Base-by-base conservation (phyloP, 306 rosid genomes). In the Rubus idaeus region DNA sequence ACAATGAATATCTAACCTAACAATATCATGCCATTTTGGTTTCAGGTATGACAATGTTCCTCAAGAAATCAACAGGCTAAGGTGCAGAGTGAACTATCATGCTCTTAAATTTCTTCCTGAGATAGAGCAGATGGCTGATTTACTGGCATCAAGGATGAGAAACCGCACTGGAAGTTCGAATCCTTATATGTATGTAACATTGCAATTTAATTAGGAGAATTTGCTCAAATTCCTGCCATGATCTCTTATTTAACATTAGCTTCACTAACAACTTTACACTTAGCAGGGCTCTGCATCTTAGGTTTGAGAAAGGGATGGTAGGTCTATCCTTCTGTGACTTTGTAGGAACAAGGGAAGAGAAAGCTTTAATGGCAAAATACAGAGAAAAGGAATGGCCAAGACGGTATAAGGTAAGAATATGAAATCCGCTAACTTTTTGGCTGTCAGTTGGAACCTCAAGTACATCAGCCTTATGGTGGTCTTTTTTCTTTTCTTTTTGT, bases 271-370 rank as follows among this genome's bases (percentile, higher is more conserved):
- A 52, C 50, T 85, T 84, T 69, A 64, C 80, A 68, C 30, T 76
- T 39, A 41, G 70, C 91, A 95, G 99, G 99, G 99, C 99, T 78
- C 89, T 95, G 83, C 99, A 95, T 92, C 96, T 95, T 77, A 88
- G 99, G 77, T 95, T 95, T 78, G 99, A 95, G 86, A 95, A 95
- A 82, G 99, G 99, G 81, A 95, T 95, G 99, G 99, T 95, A 61
- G 99, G 99, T 40, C 86, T 95, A 42, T 95, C 99, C 18, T 95
- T 95, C 79, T 95, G 99, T 83, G 99, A 95, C 85, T 95, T 95
- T 83, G 99, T 95, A 78, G 99, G 97, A 80, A 92, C 97, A 79
- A 90, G 99, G 77, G 94, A 92, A 66, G 99, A 95, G 88, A 95
- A 95, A 85, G 94, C 89, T 65, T 82, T 76, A 79, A 95, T 95